Base-by-base conservation (phyloP, 2,329 filamentous ascomycete genomes). In the Xylaria sp. region DNA sequence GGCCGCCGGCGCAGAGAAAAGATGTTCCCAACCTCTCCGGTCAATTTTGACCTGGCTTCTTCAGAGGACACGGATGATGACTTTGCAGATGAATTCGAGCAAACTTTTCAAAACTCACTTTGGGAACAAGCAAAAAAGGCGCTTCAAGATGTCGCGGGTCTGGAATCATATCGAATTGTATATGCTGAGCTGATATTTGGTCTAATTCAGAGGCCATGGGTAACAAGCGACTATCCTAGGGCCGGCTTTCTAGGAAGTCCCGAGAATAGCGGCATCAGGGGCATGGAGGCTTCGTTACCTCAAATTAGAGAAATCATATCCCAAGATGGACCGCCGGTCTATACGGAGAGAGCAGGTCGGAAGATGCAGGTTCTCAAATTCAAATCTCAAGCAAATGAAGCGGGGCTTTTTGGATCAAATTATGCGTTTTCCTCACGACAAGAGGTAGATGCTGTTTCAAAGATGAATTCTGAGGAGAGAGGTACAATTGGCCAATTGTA, bases 41-140 rank as follows among this genome's bases (percentile, higher is more conserved):
- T 36, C 13, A 4, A 13, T 41, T 18, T 52, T 18, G 32, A 58
- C 23, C 32, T 30, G 4, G 32, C 50, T 18, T 13, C 9, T 15
- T 20, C 23, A 18, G 61, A 41, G 18, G 43, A 63, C 18, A 30
- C 41, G 7, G 2, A 18, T 23, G 61, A 58, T 23, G 52, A 58
- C 9, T 50, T 52, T 34, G 20, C 1, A 50, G 61, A 63, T 25
- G 61, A 63, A 58, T 63, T 63, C n/a, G 61, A 63, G 23, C 15
- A 58, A 52, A 32, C 5, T 52, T 30, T 63, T 41, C 61, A 63
- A 34, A 4, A 50, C 8, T 58, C 61, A 13, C 41, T 63, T 43
- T 63, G 61, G 61, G 61, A 63, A 25, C 61, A 63, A 50, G 61
- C 61, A n/a, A 63, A 63, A 45, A 57, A 18, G 43, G 61, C 61